A percentile compares a stretch with the other conserved stretches of the same genome.
phyloP scores from a whole-genome alignment of 1,284 basidiomycete genomes.

The Pseudozyma hubeiensis region DNA sequence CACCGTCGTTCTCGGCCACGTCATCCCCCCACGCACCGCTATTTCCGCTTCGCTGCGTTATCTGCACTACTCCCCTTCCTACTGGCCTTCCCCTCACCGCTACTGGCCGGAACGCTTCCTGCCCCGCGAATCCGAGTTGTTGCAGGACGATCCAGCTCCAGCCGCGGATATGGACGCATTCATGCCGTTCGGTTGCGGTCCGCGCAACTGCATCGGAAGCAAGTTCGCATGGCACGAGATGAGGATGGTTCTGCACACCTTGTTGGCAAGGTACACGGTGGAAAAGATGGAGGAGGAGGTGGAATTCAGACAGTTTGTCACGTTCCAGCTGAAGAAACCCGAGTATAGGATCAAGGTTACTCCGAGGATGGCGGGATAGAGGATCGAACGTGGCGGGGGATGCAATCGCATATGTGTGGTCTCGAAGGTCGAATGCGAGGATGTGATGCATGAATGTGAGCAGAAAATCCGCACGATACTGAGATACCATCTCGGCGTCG shows the following conservation, averaged over 20 bases:
- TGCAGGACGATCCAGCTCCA: not conserved
- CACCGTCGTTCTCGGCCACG: constrained; percentile 8
- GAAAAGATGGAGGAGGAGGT: constrained; percentile 8
- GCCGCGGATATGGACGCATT: constrained; percentile 16
- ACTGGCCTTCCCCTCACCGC: constrained; percentile 13
- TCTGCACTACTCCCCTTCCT: constrained; percentile 9
- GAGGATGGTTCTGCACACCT: constrained; percentile 15
- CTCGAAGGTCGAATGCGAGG: no score
- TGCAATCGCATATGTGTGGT: not conserved
- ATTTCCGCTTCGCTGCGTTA: constrained; percentile 14
- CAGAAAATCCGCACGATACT: no score
- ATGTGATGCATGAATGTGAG: no score
- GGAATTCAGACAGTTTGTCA: constrained; percentile 20
- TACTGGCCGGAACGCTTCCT: constrained; percentile 19
- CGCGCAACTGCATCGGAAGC: constrained; percentile 13
- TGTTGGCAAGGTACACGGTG: constrained; percentile 7
- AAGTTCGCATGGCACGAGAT: constrained; percentile 24
- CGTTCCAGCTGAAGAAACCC: constrained; percentile 14
- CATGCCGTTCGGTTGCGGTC: constrained; percentile 19
- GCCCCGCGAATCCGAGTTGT: not conserved
- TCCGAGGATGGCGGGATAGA: constrained; percentile 1
- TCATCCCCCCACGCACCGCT: constrained; percentile 17
- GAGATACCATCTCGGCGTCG: no score
- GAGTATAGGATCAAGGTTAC: constrained; percentile 4
- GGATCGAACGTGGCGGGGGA: no score